Evolutionary conservation across 2,329 filamentous ascomycete genomes (phyloP).

Genomic region (Arthrobotrys sphaeroides): DNA sequence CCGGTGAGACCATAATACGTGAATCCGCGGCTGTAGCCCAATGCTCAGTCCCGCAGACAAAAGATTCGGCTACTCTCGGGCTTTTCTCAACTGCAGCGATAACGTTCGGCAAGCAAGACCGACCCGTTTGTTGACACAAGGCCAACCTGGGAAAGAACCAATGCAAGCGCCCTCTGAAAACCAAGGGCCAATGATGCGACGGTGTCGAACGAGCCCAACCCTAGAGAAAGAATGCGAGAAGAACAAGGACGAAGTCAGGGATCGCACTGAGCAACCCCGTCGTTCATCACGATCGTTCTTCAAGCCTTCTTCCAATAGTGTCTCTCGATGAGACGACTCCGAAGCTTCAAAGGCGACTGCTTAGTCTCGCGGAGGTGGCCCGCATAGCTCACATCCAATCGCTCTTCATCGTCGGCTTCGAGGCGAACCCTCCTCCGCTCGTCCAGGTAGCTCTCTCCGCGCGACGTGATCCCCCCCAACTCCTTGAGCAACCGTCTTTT

Average conservation of each 20-base stretch:
- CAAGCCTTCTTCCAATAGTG: constrained; percentile 16
- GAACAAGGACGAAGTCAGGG: not conserved
- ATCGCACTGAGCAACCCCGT: not conserved
- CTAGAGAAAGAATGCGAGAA: not conserved
- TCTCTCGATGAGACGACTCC: constrained; percentile 20
- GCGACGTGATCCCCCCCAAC: constrained; percentile 14
- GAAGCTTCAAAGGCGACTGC: constrained; percentile 18
- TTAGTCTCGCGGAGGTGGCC: constrained; percentile 28
- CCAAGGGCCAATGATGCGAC: not conserved
- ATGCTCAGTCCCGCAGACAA: too few species aligned
- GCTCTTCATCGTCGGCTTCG: not conserved
- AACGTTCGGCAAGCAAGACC: not conserved
- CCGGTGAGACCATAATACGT: too few species aligned
- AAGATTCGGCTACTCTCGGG: too few species aligned
- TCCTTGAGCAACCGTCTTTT: constrained; percentile 35
- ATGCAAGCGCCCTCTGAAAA: not conserved
- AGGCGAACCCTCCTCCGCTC: constrained; percentile 11
- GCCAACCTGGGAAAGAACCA: not conserved
- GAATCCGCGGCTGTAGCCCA: too few species aligned
- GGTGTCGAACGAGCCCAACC: not conserved
- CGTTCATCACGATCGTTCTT: not conserved
- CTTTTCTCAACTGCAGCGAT: too few species aligned
- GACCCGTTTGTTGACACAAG: not conserved
- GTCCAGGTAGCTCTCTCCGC: constrained; percentile 24
- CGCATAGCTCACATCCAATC: constrained; percentile 23